Conservation (phyloP, 139 green algal species). For the Haematococcus lacustris region DNA sequence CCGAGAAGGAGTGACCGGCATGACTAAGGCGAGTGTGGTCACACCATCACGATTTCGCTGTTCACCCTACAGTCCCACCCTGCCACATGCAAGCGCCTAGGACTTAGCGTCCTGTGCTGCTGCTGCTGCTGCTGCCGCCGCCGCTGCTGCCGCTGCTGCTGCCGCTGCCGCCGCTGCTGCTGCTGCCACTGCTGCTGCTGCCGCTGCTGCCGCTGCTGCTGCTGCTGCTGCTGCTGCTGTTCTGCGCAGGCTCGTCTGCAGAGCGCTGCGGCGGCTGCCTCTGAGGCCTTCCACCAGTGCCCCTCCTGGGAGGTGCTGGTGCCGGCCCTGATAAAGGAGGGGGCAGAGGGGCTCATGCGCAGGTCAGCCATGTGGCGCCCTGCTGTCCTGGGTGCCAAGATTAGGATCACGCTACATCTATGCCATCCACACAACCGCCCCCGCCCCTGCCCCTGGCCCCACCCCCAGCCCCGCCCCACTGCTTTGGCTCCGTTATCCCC, state of each 20-base stretch:
- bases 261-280: constrained; percentile 41
- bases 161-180: too few relatives aligned
- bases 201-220: too few relatives aligned
- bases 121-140: neutral
- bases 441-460: too few relatives aligned
- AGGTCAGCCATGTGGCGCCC: constrained; percentile 13
- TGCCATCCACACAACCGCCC: too few relatives aligned
- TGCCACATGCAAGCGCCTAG: neutral
- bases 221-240: neutral
- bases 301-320: constrained; percentile 67
- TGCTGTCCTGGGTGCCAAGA: neutral
- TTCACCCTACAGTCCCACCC: neutral
- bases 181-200: neutral
- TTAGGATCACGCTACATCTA: neutral
- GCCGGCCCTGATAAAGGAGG: constrained; percentile 49
- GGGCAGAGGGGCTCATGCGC: constrained; percentile 39
- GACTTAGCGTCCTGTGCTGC: neutral
- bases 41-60: neutral
- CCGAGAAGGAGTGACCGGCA: neutral
- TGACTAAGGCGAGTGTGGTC: neutral
- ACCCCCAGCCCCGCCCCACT: too few relatives aligned
- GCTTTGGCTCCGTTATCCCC: neutral
- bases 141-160: too few relatives aligned
- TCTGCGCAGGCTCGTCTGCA: constrained; percentile 44
- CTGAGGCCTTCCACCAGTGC: constrained; percentile 71